Evolutionary conservation across 768 basidiomycete species (phyloP).

Genomic region (Mycena filopes): DNA sequence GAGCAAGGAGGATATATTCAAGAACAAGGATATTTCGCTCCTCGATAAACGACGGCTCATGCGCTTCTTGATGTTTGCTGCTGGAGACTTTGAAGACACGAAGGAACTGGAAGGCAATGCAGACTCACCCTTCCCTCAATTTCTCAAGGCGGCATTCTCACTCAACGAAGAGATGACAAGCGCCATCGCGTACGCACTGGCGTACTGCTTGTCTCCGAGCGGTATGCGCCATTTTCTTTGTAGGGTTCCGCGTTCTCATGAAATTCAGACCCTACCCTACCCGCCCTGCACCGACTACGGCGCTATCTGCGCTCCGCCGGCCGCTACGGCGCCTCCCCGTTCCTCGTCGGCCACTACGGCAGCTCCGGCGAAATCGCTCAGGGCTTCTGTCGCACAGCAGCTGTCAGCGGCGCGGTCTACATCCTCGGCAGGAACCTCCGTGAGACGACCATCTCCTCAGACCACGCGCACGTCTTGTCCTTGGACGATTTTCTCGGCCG

Average conservation of each 20-base stretch:
- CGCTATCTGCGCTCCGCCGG: slow-evolving; percentile 83
- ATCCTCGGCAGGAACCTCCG: slow-evolving; percentile 66
- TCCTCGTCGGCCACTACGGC: slow-evolving; percentile 95
- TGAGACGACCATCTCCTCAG: slow-evolving; percentile 4
- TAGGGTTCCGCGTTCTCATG: slow-evolving; percentile 7
- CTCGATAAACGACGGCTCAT: slow-evolving; percentile 91
- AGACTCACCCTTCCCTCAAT: slow-evolving; percentile 66
- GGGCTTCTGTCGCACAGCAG: slow-evolving; percentile 89
- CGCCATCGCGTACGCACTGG: slow-evolving; percentile 82
- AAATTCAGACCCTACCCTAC: slow-evolving; percentile 68
- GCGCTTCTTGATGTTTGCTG: slow-evolving; percentile 89
- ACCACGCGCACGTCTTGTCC: slow-evolving; percentile 52
- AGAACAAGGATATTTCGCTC: slow-evolving; percentile 77
- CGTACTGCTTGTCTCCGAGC: slow-evolving; percentile 67
- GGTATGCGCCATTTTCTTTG: slow-evolving; percentile 69
- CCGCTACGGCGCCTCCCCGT: slow-evolving; percentile 84
- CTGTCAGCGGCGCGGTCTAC: slow-evolving; percentile 82
- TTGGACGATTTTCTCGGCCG: slow-evolving; percentile 72
- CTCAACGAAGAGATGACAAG: slow-evolving; percentile 66
- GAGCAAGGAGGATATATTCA: slow-evolving; percentile 94
- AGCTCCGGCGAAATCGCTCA: slow-evolving; percentile 93
- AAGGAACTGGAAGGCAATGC: slow-evolving; percentile 67
- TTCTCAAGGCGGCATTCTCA: slow-evolving; percentile 71
- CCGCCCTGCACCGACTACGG: slow-evolving; percentile 76
- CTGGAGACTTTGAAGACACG: slow-evolving; percentile 75